Evolutionary conservation across 2,329 filamentous ascomycete species (phyloP), one percentile per base, ranked within the genome.

Genomic region (Colletotrichum sp.): DNA sequence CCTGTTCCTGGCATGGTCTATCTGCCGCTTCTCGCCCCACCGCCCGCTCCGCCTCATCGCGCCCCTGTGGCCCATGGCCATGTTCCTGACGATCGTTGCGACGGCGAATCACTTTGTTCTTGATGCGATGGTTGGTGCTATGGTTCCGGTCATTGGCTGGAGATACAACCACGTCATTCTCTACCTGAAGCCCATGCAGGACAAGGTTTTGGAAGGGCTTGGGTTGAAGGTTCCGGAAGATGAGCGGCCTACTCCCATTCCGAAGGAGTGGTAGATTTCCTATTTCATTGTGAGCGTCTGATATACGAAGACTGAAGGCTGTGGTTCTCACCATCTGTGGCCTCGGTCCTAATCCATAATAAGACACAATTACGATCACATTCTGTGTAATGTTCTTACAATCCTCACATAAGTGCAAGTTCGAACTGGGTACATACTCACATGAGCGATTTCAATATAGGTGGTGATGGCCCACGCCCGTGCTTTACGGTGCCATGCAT

Each of bases 41-140:
- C 78, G 80, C 10, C 70, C 81, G 12, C 75, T 88, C 13, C 78
- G 85, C 0, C 6, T 80, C 0, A 28, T 88, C 1, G 86, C 85
- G 1, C 84, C 84, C 4, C 69, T 88, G 3, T 89, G 87, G 87
- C 86, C 86, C 2, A 67, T 80, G 5, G 80, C 82, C 12, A 88
- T 89, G 87, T 79, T 83, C 28, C 76, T 86, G 48, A 86, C 85
- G 2, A 85, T 86, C 22, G 77, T 86, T 24, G 83, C 84, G 1
- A 86, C 85, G 3, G 85, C 85, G 7, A 86, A 86, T 39, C 85
- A 86, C 68, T 86, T 85, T 57, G 67, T 86, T 2, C 77, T 81
- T 1, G 85, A 86, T 73, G 85, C 84, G 0, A 62, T 82, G 2
- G 79, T 86, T 1, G 85, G 85, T 0, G 82, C 82, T 16, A 26